Percentiles rank a stretch among this genome's conserved stretches.
phyloP scores from a whole-genome alignment of 345 rosid species.

The Chamaenerion angustifolium region DNA sequence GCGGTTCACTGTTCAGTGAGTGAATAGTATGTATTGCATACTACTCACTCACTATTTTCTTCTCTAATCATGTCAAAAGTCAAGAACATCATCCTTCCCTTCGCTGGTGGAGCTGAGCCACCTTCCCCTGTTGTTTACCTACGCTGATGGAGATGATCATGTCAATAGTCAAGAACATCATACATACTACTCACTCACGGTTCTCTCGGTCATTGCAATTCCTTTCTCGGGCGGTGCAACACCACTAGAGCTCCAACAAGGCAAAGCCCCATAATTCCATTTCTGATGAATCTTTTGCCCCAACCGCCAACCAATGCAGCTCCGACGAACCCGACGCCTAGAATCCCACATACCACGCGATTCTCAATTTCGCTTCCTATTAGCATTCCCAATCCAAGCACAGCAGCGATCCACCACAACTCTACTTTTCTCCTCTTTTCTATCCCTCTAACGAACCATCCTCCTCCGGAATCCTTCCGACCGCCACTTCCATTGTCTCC shows the following conservation, averaged over 20 bases:
- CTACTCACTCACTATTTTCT: too few relatives aligned
- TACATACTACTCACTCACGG: too few relatives aligned
- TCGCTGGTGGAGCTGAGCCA: too few relatives aligned
- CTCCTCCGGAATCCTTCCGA: constrained; percentile 23
- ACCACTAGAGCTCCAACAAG: constrained; percentile 19
- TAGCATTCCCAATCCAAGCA: constrained; percentile 16
- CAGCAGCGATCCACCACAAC: constrained; percentile 9
- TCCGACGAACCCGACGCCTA: constrained; percentile 17
- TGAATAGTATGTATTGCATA: too few relatives aligned
- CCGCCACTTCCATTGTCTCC: constrained; percentile 16
- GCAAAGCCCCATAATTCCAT: constrained; percentile 23
- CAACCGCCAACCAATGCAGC: constrained; percentile 8
- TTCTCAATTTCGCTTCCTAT: constrained; percentile 17
- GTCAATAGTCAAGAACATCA: too few relatives aligned
- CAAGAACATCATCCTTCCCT: too few relatives aligned
- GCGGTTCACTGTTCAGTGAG: too few relatives aligned
- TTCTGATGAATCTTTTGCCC: constrained; percentile 12
- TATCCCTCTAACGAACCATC: constrained; percentile 21
- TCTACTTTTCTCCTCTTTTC: constrained; percentile 12
- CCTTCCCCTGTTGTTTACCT: too few relatives aligned
- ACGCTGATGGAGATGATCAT: too few relatives aligned
- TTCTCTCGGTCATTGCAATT: too few relatives aligned
- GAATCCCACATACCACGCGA: constrained; percentile 12
- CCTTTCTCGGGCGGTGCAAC: constrained; percentile 16
- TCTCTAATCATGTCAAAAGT: too few relatives aligned